Percentiles rank a stretch among this genome's conserved stretches.
Conservation (phyloP, 1,139 yeast genomes). For the Chernovozyma aurita region DNA sequence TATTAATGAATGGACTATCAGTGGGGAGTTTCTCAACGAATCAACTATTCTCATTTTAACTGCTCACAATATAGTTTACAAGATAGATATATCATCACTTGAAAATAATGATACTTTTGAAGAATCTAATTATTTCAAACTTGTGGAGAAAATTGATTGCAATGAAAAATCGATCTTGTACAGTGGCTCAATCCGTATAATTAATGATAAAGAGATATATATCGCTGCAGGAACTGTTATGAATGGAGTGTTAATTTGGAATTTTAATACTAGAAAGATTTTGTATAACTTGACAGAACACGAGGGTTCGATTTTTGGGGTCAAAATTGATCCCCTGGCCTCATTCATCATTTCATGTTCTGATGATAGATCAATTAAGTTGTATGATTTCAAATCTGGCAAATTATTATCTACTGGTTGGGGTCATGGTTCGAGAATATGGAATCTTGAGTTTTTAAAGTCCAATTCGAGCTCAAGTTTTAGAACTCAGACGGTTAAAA, state of each 20-base stretch:
- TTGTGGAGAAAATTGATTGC: constrained; percentile 45
- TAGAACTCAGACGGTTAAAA: constrained; percentile 29
- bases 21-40: constrained; percentile 45
- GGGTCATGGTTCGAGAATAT: constrained; percentile 95
- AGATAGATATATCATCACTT: constrained; percentile 29
- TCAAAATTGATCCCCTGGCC: constrained; percentile 56
- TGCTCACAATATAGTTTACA: constrained; percentile 72
- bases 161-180: constrained; percentile 80
- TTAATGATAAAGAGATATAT: constrained; percentile 36
- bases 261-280: constrained; percentile 39
- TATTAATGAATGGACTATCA: constrained; percentile 74
- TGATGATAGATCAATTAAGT: constrained; percentile 82
- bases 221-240: constrained; percentile 91
- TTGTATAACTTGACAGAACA: constrained; percentile 63
- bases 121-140: constrained; percentile 13
- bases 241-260: constrained; percentile 85
- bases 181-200: constrained; percentile 68
- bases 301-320: constrained; percentile 89
- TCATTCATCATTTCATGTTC: constrained; percentile 72
- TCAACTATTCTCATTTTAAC: constrained; percentile 52
- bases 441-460: constrained; percentile 63
- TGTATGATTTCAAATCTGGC: constrained; percentile 64
- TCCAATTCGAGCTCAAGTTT: constrained; percentile 5
- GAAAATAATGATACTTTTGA: neutral
- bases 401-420: constrained; percentile 71